Percentiles rank a stretch among this genome's conserved stretches.
phyloP scores from a whole-genome alignment of 2,329 filamentous ascomycete species.

The Hymenoscyphus repandus region DNA sequence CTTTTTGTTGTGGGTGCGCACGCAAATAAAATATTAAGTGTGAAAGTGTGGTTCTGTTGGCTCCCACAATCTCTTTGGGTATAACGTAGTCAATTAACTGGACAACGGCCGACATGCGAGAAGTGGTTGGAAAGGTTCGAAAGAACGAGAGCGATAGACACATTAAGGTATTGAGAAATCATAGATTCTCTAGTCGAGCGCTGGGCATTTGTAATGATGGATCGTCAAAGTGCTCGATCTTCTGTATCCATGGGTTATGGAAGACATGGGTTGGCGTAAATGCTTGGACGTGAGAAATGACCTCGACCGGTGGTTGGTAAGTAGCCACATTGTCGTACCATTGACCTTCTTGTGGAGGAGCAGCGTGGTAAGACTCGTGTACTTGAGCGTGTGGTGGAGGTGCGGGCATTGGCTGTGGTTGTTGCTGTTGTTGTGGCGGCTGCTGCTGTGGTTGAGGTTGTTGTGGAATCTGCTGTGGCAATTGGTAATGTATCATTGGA shows the following conservation, averaged over 20 bases:
- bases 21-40: background rate
- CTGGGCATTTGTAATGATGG: conserved; percentile 55
- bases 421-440: conserved; percentile 18
- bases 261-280: conserved; percentile 45
- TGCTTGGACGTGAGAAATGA: conserved; percentile 48
- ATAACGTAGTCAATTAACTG: conserved; percentile 21
- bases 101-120: conserved; percentile 18
- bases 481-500: conserved; percentile 35
- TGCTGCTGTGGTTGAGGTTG: too few species aligned
- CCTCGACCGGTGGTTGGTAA: conserved; percentile 54
- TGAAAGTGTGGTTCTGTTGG: conserved; percentile 23
- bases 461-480: conserved; percentile 25
- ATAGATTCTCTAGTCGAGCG: conserved; percentile 52
- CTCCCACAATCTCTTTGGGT: conserved; percentile 21
- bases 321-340: conserved; percentile 47
- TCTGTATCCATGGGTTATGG: conserved; percentile 49
- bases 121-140: background rate
- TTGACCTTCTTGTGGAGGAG: conserved; percentile 40
- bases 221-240: conserved; percentile 51
- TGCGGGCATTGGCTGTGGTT: conserved; percentile 24
- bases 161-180: conserved; percentile 19
- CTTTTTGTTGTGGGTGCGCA: background rate
- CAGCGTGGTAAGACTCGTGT: conserved; percentile 37
- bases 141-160: background rate
- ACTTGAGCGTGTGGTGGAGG: conserved; percentile 30